Evolutionary conservation across 1,284 basidiomycete genomes (phyloP).

Genomic region (Vanrija sp.): DNA sequence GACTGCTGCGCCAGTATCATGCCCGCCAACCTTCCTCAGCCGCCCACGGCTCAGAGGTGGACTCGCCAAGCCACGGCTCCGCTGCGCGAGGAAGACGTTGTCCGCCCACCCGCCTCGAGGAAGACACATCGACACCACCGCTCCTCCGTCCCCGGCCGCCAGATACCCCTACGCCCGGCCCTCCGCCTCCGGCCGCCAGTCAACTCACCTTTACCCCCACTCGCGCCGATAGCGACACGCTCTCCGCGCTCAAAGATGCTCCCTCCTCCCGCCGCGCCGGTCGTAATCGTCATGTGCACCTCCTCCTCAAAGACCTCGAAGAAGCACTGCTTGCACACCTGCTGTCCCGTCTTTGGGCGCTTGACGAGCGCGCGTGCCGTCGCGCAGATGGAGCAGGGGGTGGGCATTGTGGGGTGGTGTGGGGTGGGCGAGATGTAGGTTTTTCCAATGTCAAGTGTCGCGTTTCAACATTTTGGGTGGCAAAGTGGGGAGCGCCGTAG

Average conservation of each 20-base stretch:
- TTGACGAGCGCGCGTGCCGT: conserved; percentile 80
- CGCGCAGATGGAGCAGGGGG: conserved; percentile 59
- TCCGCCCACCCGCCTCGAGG: too few species aligned
- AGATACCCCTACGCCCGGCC: too few species aligned
- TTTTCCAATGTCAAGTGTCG: not conserved
- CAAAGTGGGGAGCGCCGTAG: too few species aligned
- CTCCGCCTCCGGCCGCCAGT: not conserved
- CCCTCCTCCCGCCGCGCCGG: conserved; percentile 55
- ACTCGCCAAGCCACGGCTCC: not conserved
- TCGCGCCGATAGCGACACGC: conserved; percentile 93
- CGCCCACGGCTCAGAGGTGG: not conserved
- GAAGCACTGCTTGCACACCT: conserved; percentile 92
- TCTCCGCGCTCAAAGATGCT: conserved; percentile 85
- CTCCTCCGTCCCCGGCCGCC: too few species aligned
- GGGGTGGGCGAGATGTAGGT: not conserved
- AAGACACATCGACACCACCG: not conserved
- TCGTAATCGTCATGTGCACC: conserved; percentile 85
- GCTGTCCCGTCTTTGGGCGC: conserved; percentile 94
- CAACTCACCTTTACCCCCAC: conserved; percentile 84
- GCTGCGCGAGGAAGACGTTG: not conserved
- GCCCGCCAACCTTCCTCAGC: too few species aligned
- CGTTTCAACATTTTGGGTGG: not conserved
- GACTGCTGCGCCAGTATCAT: too few species aligned
- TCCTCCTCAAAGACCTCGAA: conserved; percentile 98
- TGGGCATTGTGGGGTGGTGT: conserved; percentile 34